Percentiles rank a stretch among this genome's conserved stretches.
Conservation (phyloP, 129 eudicot genomes). For the Flaveria brownii region DNA sequence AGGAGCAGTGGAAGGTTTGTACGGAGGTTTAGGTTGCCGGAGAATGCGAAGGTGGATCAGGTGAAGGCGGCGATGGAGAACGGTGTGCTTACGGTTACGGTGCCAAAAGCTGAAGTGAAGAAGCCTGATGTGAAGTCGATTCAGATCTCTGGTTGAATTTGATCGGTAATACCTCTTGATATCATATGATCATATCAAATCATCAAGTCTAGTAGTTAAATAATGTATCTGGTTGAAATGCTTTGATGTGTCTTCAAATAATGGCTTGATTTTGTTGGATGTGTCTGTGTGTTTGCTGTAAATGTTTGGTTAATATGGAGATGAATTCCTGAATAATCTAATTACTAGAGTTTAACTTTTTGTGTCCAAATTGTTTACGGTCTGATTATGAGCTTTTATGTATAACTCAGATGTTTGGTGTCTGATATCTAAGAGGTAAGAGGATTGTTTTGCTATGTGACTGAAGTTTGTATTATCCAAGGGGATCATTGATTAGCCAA, state of each 20-base stretch:
- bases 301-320: too few species aligned
- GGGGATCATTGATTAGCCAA: too few species aligned
- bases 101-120: constrained; percentile 29
- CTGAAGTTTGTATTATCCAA: too few species aligned
- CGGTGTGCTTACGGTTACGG: constrained; percentile 37
- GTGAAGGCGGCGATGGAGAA: constrained; percentile 38
- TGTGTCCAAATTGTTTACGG: too few species aligned
- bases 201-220: neutral
- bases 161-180: neutral
- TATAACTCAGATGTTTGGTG: too few species aligned
- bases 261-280: neutral
- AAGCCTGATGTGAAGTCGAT: constrained; percentile 28
- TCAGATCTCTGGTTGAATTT: constrained; percentile 30
- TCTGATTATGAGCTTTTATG: too few species aligned
- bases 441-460: too few species aligned
- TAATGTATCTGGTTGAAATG: constrained; percentile 10
- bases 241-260: neutral
- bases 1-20: constrained; percentile 36
- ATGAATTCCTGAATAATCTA: too few species aligned
- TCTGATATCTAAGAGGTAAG: too few species aligned
- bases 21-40: constrained; percentile 39
- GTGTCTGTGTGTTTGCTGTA: neutral
- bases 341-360: too few species aligned
- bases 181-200: too few species aligned
- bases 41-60: constrained; percentile 31